Base-by-base conservation (phyloP, 179 eudicot species). In the Vitellaria paradoxa region DNA sequence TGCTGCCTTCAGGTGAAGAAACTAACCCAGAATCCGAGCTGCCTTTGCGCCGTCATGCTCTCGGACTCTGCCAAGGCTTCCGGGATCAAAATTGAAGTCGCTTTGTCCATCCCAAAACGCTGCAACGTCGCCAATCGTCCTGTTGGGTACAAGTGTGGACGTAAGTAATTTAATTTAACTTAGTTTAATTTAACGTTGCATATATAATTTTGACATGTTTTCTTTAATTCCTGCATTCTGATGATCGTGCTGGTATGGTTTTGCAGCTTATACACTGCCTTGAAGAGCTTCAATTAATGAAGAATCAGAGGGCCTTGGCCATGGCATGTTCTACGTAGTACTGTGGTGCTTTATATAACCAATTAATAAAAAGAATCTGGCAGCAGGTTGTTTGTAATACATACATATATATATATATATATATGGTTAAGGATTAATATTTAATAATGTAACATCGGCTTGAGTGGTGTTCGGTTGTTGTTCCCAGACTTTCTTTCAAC, bases 71-170 rank as follows among this genome's bases (percentile, higher is more conserved):
- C 87, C 10, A 88, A 84, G 78, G 74, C 72, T 65, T 80, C 87
- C 3, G 91, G 91, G 0, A 78, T 84, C 53, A 82, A 88, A 64
- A 83, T 87, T 0, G 78, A 74, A 10, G 40, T 84, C 52, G 91
- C 91, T 46, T 69, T 85, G 3, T 80, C 87, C 59, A 84, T 88
- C 65, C 91, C 91, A 42, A 85, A 88, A 55, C 88, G 91, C 46
- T 88, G 91, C 82, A 82, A 75, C 60, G 45, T 85, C 26, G 81
- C 87, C 11, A 40, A 82, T 62, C 87, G 88, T 56, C 91, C 91
- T 53, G 84, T 82, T 17, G 91, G 91, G 7, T 88, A 78, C 77
- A 84, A 88, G 72, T 88, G 91, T 73, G 86, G 88, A 18, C 83
- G 90, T 88, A 82, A 78, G 83, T 82, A 45, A 20, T 2, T 30